These are phyloP conservation scores for Glycine soja DNA, from an alignment of 306 rosid species.

Conservation along the genomic window DNA sequence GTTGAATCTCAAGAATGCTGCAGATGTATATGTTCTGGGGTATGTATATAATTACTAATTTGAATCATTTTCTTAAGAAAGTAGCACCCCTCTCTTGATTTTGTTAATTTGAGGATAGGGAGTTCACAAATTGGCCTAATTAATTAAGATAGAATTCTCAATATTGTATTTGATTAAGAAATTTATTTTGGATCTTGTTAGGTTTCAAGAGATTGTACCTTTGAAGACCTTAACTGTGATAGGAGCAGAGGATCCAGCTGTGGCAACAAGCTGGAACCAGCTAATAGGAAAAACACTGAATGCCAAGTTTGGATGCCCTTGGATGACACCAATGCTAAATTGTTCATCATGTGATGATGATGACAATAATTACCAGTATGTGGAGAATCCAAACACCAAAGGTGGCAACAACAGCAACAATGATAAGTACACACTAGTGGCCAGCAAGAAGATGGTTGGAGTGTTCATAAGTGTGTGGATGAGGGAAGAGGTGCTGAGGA, in stretches of 20 bases:
- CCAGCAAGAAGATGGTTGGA: conserved; percentile 97
- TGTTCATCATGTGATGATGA: conserved; percentile 48
- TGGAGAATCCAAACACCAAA: conserved; percentile 33
- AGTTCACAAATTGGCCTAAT: neutral
- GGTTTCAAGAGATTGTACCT: conserved; percentile 95
- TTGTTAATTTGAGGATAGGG: neutral
- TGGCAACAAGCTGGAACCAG: conserved; percentile 83
- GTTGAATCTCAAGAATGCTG: conserved; percentile 83
- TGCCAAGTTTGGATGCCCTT: conserved; percentile 56
- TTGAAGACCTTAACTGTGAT: conserved; percentile 77
- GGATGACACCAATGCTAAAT: conserved; percentile 62
- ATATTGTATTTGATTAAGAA: conserved; percentile 1
- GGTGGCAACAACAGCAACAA: conserved; percentile 24
- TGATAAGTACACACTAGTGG: conserved; percentile 61
- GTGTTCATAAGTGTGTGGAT: conserved; percentile 90
- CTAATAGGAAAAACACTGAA: conserved; percentile 77
- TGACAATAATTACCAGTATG: conserved; percentile 44
- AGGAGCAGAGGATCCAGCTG: conserved; percentile 81
- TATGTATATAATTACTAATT: conserved; percentile 51
- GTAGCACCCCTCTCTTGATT: neutral
- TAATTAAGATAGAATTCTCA: neutral
- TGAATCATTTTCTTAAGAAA: neutral
- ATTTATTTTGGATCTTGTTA: conserved; percentile 32
- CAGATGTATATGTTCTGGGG: conserved; percentile 96
- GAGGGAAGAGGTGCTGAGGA: conserved; percentile 62